These are phyloP conservation scores for Collybiopsis confluens DNA, from an alignment of 768 basidiomycete species.

Conservation along the genomic window DNA sequence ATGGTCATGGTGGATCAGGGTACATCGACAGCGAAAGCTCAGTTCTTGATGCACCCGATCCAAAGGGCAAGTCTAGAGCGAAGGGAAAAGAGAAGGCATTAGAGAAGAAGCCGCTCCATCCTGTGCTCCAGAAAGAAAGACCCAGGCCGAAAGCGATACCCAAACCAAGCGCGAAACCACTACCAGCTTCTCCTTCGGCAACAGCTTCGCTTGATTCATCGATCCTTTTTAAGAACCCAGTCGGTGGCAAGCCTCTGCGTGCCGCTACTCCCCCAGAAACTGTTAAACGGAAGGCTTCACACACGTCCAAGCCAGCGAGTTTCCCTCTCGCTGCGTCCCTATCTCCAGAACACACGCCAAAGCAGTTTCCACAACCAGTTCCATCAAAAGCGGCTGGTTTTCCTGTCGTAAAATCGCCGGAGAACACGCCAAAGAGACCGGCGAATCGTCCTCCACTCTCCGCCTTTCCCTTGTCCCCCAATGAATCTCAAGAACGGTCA, in stretches of 20 bases:
- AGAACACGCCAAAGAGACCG: not conserved
- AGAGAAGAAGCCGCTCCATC: not conserved
- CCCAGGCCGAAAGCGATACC: not conserved
- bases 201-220: no score
- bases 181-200: not conserved
- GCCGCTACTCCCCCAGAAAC: not conserved
- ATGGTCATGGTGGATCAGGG: not conserved
- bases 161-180: not conserved
- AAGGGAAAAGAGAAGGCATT: not conserved
- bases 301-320: not conserved
- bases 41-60: not conserved
- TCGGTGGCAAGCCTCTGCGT: no score
- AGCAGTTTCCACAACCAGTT: not conserved
- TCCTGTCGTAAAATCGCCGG: not conserved
- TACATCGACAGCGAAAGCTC: not conserved
- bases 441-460: not conserved
- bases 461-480: not conserved
- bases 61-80: not conserved
- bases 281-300: no score
- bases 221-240: no score
- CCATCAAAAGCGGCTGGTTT: not conserved
- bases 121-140: not conserved
- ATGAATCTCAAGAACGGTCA: not conserved
- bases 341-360: not conserved
- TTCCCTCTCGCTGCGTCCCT: not conserved